Evolutionary conservation across 139 green algal species (phyloP).

Genomic region (Klebsormidium nitens): DNA sequence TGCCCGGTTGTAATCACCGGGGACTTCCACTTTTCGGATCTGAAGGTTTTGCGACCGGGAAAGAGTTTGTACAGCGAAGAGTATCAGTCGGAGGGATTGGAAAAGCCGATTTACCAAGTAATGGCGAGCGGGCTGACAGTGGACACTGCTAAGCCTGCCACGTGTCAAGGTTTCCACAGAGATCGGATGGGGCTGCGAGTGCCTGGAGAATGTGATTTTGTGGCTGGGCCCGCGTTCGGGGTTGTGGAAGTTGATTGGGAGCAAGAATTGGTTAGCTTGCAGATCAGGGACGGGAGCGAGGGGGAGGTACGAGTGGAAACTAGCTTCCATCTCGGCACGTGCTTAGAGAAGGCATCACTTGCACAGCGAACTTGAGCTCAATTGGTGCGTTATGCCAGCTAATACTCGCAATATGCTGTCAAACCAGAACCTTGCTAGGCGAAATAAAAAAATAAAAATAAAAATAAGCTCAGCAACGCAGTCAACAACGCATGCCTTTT

Average conservation of each 20-base stretch:
- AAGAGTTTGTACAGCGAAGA: slow-evolving; percentile 15
- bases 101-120: slow-evolving; percentile 1
- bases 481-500: no score
- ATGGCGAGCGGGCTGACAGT: slow-evolving; percentile 25
- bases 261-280: no score
- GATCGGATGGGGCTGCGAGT: slow-evolving; percentile 13
- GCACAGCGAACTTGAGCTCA: no score
- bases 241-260: slow-evolving; percentile 34
- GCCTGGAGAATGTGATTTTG: slow-evolving; percentile 16
- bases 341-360: no score
- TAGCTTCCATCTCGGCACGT: no score
- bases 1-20: slow-evolving; percentile 29
- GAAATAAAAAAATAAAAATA: no score
- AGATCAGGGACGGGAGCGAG: no score
- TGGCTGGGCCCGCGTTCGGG: slow-evolving; percentile 16
- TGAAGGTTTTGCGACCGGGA: slow-evolving; percentile 24
- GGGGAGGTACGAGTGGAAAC: no score
- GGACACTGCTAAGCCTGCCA: slow-evolving; percentile 7
- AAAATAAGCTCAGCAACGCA: no score
- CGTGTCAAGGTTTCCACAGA: neutral
- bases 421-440: no score
- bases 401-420: no score
- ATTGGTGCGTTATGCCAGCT: no score
- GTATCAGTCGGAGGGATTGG: slow-evolving; percentile 15
- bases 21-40: slow-evolving; percentile 25